Evolutionary conservation across 2,329 filamentous ascomycete species (phyloP).

Genomic region (Cladosporium colombiae): DNA sequence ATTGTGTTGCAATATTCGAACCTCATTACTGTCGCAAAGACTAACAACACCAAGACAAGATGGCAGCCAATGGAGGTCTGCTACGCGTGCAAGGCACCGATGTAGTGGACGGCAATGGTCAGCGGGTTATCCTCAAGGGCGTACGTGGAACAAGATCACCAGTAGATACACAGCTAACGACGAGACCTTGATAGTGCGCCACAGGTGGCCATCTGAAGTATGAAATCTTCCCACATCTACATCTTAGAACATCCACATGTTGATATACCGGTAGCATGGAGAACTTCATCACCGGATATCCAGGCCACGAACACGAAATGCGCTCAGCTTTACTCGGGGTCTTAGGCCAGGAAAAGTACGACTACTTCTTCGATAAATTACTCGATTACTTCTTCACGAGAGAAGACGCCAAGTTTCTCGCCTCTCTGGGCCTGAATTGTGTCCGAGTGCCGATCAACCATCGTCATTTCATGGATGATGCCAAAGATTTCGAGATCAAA

Average conservation of each 20-base stretch:
- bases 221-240: background rate
- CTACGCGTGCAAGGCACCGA: slow-evolving; percentile 45
- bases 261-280: slow-evolving; percentile 40
- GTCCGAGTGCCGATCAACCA: slow-evolving; percentile 64
- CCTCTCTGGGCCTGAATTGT: slow-evolving; percentile 58
- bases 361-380: slow-evolving; percentile 62
- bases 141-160: slow-evolving; percentile 42
- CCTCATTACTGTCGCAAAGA: background rate
- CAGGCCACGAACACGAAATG: slow-evolving; percentile 59
- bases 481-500: slow-evolving; percentile 39
- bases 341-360: slow-evolving; percentile 57
- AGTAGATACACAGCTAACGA: slow-evolving; percentile 35
- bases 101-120: slow-evolving; percentile 48
- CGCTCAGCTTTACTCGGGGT: slow-evolving; percentile 56
- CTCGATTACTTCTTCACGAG: slow-evolving; percentile 62
- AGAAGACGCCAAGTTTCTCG: slow-evolving; percentile 59
- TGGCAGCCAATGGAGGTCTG: slow-evolving; percentile 32
- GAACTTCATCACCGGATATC: slow-evolving; percentile 65
- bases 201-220: slow-evolving; percentile 30
- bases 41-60: background rate
- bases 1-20: background rate
- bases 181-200: background rate
- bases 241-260: background rate
- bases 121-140: slow-evolving; percentile 50
- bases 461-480: slow-evolving; percentile 56